Conservation (phyloP, 2,329 filamentous ascomycete species). For the Neoscytalidium dimidiatum region DNA sequence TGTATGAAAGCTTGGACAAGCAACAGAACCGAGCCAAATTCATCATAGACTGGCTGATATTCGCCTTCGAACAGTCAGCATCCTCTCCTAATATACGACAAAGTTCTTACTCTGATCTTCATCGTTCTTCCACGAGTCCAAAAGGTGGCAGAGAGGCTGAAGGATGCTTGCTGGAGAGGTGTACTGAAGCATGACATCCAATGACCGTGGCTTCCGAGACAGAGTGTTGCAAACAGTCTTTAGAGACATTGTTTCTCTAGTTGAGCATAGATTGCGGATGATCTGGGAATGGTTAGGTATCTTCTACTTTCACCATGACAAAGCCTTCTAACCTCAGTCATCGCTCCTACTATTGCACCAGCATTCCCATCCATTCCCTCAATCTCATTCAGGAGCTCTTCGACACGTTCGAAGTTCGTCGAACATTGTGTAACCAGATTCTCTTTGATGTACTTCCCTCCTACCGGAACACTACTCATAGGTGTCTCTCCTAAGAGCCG, state of each 20-base stretch:
- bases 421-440: slow-evolving; percentile 76
- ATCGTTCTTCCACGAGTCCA: slow-evolving; percentile 80
- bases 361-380: slow-evolving; percentile 92
- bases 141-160: slow-evolving; percentile 70
- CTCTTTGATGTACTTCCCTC: slow-evolving; percentile 76
- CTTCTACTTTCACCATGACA: not conserved
- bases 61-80: slow-evolving; percentile 55
- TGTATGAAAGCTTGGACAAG: slow-evolving; percentile 74
- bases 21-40: slow-evolving; percentile 76
- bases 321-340: slow-evolving; percentile 40
- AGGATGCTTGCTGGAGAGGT: slow-evolving; percentile 70
- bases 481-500: slow-evolving; percentile 81
- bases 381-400: slow-evolving; percentile 76
- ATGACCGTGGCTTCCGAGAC: slow-evolving; percentile 68
- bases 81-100: not conserved
- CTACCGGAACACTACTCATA: slow-evolving; percentile 73
- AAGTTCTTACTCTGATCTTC: slow-evolving; percentile 65
- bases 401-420: slow-evolving; percentile 72
- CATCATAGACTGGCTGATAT: slow-evolving; percentile 83
- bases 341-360: slow-evolving; percentile 76
- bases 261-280: slow-evolving; percentile 67
- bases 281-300: slow-evolving; percentile 49
- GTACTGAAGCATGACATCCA: slow-evolving; percentile 78
- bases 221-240: slow-evolving; percentile 73
- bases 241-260: slow-evolving; percentile 78